Conservation (phyloP, 1,139 yeast genomes). For the Petasospora rhodanensis region DNA sequence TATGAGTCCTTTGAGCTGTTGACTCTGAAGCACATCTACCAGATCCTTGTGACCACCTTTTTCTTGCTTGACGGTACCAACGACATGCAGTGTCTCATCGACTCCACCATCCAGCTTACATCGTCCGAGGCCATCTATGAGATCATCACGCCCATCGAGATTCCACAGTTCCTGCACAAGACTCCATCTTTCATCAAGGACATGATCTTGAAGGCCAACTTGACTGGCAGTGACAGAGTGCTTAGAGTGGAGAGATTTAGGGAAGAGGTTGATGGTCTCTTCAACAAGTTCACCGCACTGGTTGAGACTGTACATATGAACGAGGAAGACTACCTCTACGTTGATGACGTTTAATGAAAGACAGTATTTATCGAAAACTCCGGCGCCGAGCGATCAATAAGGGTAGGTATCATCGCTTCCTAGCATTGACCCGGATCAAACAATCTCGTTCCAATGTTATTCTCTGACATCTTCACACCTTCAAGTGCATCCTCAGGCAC, state of each 20-base stretch:
- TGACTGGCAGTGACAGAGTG: constrained; percentile 8
- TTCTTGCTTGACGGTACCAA: constrained; percentile 17
- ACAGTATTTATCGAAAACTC: too few species aligned
- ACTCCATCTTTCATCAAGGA: constrained; percentile 14
- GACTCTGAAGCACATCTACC: constrained; percentile 14
- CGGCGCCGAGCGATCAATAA: too few species aligned
- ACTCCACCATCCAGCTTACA: constrained; percentile 10
- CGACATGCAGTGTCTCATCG: constrained; percentile 11
- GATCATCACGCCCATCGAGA: constrained; percentile 4
- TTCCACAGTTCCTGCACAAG: constrained; percentile 12
- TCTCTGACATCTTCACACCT: too few species aligned
- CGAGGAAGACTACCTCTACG: too few species aligned
- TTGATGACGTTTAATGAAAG: too few species aligned
- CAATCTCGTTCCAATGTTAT: too few species aligned
- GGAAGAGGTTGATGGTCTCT: constrained; percentile 6
- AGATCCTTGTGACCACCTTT: constrained; percentile 7
- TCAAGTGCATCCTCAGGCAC: too few species aligned
- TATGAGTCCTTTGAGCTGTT: constrained; percentile 12
- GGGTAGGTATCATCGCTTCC: too few species aligned
- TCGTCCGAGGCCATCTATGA: constrained; percentile 13
- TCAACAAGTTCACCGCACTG: constrained; percentile 9
- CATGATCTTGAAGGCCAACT: constrained; percentile 15
- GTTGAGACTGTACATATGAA: constrained; percentile 12
- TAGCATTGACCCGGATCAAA: too few species aligned
- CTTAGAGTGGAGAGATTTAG: constrained; percentile 1